Conservation (phyloP, 176 grass and related monocot species). For the Rhynchospora pubera region DNA sequence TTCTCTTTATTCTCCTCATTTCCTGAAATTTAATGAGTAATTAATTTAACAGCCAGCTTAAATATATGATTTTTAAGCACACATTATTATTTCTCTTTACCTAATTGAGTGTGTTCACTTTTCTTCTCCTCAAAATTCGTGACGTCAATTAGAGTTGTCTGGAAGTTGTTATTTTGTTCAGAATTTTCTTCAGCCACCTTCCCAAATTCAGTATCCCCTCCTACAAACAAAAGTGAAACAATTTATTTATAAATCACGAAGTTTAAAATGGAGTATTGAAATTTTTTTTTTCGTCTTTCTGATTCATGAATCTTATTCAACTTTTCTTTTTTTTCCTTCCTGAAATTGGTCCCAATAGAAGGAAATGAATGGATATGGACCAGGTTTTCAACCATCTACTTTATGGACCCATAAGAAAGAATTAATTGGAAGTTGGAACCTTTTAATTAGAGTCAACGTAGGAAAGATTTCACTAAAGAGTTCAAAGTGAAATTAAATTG, state of each 20-base stretch:
- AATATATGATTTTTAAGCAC: not conserved
- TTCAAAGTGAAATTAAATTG: not conserved
- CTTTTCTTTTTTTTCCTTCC: not conserved
- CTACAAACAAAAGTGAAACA: constrained; percentile 16
- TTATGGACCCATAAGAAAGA: not conserved
- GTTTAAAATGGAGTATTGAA: not conserved
- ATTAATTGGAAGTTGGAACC: not conserved
- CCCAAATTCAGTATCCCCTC: constrained; percentile 19
- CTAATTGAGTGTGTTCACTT: not conserved
- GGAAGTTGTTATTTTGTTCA: not conserved
- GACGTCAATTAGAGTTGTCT: not conserved
- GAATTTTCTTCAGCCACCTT: not conserved
- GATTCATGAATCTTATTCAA: not conserved
- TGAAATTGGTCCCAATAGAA: not conserved
- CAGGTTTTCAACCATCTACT: not conserved
- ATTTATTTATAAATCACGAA: not conserved
- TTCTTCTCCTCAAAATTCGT: not conserved
- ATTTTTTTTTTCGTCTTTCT: not conserved
- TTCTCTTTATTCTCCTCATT: constrained; percentile 16
- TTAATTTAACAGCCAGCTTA: not conserved
- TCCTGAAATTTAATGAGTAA: not conserved
- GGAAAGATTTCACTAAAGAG: not conserved
- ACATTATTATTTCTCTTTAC: not conserved
- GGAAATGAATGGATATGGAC: not conserved
- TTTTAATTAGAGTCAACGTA: not conserved